Conservation (phyloP, 2,329 filamentous ascomycete genomes). For the Penicillium sp. region DNA sequence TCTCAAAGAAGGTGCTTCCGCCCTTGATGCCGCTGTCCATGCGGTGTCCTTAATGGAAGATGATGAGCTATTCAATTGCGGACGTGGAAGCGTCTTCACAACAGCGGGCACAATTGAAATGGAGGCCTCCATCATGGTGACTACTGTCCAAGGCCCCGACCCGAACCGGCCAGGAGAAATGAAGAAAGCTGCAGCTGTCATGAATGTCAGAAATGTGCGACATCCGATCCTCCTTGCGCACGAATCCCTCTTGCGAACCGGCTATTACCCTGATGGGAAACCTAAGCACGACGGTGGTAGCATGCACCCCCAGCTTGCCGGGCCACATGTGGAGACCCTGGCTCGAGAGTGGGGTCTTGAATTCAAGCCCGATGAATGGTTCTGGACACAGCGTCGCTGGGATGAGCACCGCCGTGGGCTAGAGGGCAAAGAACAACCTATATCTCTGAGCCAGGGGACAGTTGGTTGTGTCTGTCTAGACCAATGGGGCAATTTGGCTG, state of each 20-base stretch:
- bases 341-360: conserved; percentile 67
- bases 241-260: conserved; percentile 63
- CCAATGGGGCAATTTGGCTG: conserved; percentile 71
- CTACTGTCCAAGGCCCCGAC: conserved; percentile 39
- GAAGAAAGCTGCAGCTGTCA: conserved; percentile 79
- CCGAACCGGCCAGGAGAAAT: conserved; percentile 49
- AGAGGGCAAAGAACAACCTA: conserved; percentile 36
- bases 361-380: conserved; percentile 71
- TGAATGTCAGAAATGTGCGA: conserved; percentile 71
- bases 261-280: conserved; percentile 62
- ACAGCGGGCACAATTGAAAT: conserved; percentile 81
- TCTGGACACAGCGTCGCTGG: conserved; percentile 78
- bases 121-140: conserved; percentile 86
- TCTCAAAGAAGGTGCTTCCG: conserved; percentile 54
- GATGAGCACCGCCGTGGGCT: conserved; percentile 72
- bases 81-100: conserved; percentile 83
- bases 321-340: conserved; percentile 68
- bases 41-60: conserved; percentile 78
- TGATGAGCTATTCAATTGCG: conserved; percentile 81
- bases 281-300: conserved; percentile 42
- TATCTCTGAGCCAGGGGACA: conserved; percentile 74
- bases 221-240: conserved; percentile 78
- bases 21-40: conserved; percentile 73
- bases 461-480: conserved; percentile 83
- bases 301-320: conserved; percentile 69